Base-by-base conservation (phyloP, 2,329 filamentous ascomycete genomes). In the Stachybotrys chlorohalonatus region DNA sequence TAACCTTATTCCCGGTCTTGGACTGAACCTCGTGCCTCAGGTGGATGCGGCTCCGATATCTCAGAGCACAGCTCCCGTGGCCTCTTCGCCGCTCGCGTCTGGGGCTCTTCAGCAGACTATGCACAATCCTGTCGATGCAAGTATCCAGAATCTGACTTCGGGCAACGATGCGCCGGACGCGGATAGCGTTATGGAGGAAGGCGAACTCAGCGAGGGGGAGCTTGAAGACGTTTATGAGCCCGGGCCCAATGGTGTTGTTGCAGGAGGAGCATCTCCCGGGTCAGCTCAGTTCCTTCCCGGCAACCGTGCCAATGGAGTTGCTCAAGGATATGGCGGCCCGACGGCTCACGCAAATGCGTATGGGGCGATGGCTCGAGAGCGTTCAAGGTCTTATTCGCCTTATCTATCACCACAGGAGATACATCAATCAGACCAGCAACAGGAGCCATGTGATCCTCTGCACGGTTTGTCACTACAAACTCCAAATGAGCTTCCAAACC, bases 171-270 rank as follows among this genome's bases (percentile, higher is more conserved):
- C 36, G 36, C 36, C 7, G 31, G n/a, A 6, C 52, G 39, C 9
- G 32, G 59, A 60, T 7, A 62, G 63, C 45, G 60, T 54, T 2
- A 60, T 63, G 50, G 89, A 94, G 63, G 89, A 95, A 63, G 89
- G 87, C 15, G 90, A 95, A 67, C 68, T 94, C 32, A 88, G 83
- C 58, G 89, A 93, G 62, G 81, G 77, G 16, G 84, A 86, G 61
- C 76, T 79, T 51, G 79, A 83, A 52, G 79, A 83, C 60, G 62
- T 78, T 2, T 83, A 83, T 57, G 78, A 81, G 51, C 74, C 77
- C 9, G 55, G 53, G 13, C 58, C 60, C 15, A 52, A 54, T 16
- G 59, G 56, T 9, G 54, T 9, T 42, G 2, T 5, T 42, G 36
- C 36, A 42, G 36, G 13, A 13, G 24, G 24, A 24, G 24, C 24